phyloP scores from a whole-genome alignment of 2,329 filamentous ascomycete genomes.

The Cladosporium cucumerinum region DNA sequence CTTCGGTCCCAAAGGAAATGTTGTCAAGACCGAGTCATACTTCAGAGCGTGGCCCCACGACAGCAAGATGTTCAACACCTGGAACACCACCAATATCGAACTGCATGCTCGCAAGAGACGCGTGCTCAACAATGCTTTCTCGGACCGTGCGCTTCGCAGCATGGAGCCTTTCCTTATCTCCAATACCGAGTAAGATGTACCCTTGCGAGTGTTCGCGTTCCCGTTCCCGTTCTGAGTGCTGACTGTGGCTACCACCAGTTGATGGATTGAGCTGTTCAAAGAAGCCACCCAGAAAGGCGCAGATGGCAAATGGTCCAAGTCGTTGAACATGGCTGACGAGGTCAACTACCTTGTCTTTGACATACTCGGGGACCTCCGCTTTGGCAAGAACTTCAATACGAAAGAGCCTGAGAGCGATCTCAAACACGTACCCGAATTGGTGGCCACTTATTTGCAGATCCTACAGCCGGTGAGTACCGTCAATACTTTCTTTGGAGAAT shows the following conservation, averaged over 20 bases:
- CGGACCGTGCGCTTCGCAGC: conserved; percentile 20
- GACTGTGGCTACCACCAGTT: neutral
- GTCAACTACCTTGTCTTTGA: conserved; percentile 41
- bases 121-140: conserved; percentile 23
- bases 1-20: conserved; percentile 23
- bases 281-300: neutral
- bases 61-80: conserved; percentile 19
- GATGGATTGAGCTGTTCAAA: conserved; percentile 10
- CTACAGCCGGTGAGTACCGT: conserved; percentile 23
- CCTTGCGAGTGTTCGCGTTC: neutral
- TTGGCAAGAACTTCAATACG: conserved; percentile 42
- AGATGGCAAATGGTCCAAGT: conserved; percentile 9
- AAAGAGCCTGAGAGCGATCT: conserved; percentile 38
- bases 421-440: conserved; percentile 19
- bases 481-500: conserved; percentile 26
- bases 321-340: conserved; percentile 43
- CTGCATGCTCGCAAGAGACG: conserved; percentile 19
- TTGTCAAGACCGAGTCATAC: conserved; percentile 22
- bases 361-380: conserved; percentile 47
- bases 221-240: neutral
- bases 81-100: conserved; percentile 23
- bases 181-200: conserved; percentile 18
- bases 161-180: conserved; percentile 20
- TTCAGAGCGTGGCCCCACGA: conserved; percentile 21
- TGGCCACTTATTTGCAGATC: conserved; percentile 19